Percentiles rank a stretch among this genome's conserved stretches.
phyloP scores from a whole-genome alignment of 2,329 filamentous ascomycete species.

The Pseudovirgaria hyperparasitica region DNA sequence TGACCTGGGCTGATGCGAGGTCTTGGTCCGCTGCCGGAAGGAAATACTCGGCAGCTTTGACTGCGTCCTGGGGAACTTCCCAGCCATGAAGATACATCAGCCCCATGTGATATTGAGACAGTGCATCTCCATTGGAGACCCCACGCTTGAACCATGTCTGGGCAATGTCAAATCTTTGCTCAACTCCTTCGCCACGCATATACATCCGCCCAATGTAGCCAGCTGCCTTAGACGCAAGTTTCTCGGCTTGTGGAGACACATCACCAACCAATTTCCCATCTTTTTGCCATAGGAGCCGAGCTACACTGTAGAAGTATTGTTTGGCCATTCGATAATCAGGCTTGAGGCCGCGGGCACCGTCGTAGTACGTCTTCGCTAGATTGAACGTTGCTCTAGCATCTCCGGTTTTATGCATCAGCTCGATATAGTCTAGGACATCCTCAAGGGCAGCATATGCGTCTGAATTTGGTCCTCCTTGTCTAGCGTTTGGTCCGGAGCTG shows the following conservation, averaged over 20 bases:
- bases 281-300: slow-evolving; percentile 68
- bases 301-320: slow-evolving; percentile 69
- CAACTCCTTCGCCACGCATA: slow-evolving; percentile 71
- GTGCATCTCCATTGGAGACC: slow-evolving; percentile 58
- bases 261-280: slow-evolving; percentile 64
- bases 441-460: slow-evolving; percentile 78
- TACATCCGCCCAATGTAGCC: slow-evolving; percentile 85
- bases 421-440: slow-evolving; percentile 88
- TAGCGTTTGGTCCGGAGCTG: slow-evolving; percentile 73
- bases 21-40: slow-evolving; percentile 72
- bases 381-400: slow-evolving; percentile 80
- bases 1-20: slow-evolving; percentile 66
- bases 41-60: slow-evolving; percentile 63
- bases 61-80: slow-evolving; percentile 56
- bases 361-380: slow-evolving; percentile 76
- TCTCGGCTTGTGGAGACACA: slow-evolving; percentile 58
- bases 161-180: slow-evolving; percentile 66
- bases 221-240: slow-evolving; percentile 68
- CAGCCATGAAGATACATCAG: slow-evolving; percentile 73
- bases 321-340: slow-evolving; percentile 62
- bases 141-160: slow-evolving; percentile 75
- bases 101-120: slow-evolving; percentile 75
- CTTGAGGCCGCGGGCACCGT: slow-evolving; percentile 64
- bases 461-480: slow-evolving; percentile 58
- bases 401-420: slow-evolving; percentile 80